Evolutionary conservation across 768 basidiomycete genomes (phyloP), one percentile per base, ranked within the genome.

Genomic region (Suillus paluster): DNA sequence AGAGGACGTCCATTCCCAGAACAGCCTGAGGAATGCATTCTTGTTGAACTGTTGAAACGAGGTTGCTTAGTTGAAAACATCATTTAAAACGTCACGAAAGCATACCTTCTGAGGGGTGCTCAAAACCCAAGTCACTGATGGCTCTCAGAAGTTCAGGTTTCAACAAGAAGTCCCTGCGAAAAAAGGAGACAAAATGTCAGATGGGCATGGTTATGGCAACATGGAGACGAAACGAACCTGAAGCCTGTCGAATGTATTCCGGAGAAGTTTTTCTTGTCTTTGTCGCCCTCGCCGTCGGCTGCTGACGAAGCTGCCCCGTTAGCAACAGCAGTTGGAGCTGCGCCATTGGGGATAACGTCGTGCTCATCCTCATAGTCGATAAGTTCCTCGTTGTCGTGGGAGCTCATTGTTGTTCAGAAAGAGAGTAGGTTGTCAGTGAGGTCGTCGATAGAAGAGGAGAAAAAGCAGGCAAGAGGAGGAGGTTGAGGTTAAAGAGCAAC

Each of bases 161-260:
- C 77, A 99, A 81, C 75, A 99, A 81, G 83, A 99, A 99, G 76
- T 99, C 97, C 76, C 95, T 97, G 70, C 23, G 59, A 68, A 69
- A 70, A 64, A 57, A 5, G 15, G 49, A 3, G 6, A 49, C 27
- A 44, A 59, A n/a, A 30, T 21, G 21, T 59, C 3, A 33, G 21
- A 36, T 12, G 25, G 3, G 9, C 34, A 41, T 25, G 11, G 4
- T 34, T 33, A 14, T 10, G 6, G 7, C 4, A 57, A 60, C 7
- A n/a, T 5, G n/a, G 1, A 27, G 3, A 5, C 0, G 21, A 10
- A 45, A 73, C 86, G 60, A 60, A 96, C 96, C 97, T 87, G 81
- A 99, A 99, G 62, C 97, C 97, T 65, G 97, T 99, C n/a, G 96
- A 96, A 83, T 99, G 97, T 71, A 99, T 98, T 34, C 97, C 97